These are phyloP conservation scores for Globisporangium alternatum DNA, from an alignment of 352 stramenopile genomes.

Conservation along the genomic window DNA sequence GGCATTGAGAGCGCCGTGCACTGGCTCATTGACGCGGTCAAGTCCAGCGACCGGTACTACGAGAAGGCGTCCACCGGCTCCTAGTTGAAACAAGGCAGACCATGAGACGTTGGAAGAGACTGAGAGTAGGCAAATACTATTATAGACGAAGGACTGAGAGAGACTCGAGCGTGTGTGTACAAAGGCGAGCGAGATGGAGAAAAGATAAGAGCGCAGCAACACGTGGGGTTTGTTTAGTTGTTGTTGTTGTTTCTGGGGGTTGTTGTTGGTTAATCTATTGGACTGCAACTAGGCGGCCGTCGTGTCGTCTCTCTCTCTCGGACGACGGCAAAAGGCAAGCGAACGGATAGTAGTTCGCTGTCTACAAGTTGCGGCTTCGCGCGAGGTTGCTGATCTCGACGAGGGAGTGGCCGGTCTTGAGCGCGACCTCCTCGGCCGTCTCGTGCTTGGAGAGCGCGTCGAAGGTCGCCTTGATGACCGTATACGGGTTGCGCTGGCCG, in stretches of 20 bases:
- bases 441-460: slow-evolving; percentile 93
- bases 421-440: slow-evolving; percentile 91
- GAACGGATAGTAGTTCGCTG: not conserved
- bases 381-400: slow-evolving; percentile 78
- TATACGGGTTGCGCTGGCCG: slow-evolving; percentile 93
- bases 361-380: slow-evolving; percentile 67
- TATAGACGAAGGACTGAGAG: not conserved
- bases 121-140: not conserved
- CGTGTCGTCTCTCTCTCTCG: not conserved
- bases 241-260: slow-evolving; percentile 4
- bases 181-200: not conserved
- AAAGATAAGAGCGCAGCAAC: not conserved
- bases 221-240: slow-evolving; percentile 2
- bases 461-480: slow-evolving; percentile 94
- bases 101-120: not conserved
- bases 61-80: slow-evolving; percentile 27
- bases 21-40: slow-evolving; percentile 72
- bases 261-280: slow-evolving; percentile 12
- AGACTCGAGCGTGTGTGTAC: not conserved
- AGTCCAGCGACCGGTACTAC: slow-evolving; percentile 66
- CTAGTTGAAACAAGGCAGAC: slow-evolving; percentile 1
- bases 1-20: slow-evolving; percentile 70
- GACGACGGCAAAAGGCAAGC: not conserved
- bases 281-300: slow-evolving; percentile 2
- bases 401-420: slow-evolving; percentile 89